Base-by-base conservation (phyloP, 2,329 filamentous ascomycete genomes). In the Annulohypoxylon truncatum region DNA sequence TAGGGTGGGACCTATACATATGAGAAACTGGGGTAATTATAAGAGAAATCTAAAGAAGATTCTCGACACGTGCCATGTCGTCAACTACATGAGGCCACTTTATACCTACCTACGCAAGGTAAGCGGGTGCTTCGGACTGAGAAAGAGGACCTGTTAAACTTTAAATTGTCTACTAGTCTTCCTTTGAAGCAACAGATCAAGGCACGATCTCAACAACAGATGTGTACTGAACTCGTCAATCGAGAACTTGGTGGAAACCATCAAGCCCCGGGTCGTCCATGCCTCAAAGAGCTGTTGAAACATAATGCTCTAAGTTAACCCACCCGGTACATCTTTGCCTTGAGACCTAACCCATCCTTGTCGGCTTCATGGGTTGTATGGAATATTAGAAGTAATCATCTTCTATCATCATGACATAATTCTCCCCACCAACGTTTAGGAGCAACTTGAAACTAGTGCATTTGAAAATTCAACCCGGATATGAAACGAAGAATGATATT, bases 41-140 rank as follows among this genome's bases (percentile, higher is more conserved):
- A 28, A 26, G 12, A 24, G 22, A 10, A 53, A 40, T 38, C 29
- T 15, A 40, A 29, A 48, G 50, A 54, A 38, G 29, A 26, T 55
- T 59, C 53, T 28, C 12, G 22, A 35, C 42, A 7, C 28, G 31
- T 59, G 47, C 29, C 35, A 22, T 61, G 31, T 24, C 18, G 18
- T 22, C 33, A 42, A 57, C 46, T 28, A 22, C 35, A 12, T 40
- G 47, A 31, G 22, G n/a, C n/a, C n/a, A n/a, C n/a, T n/a, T 26
- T 62, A 58, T 38, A 10, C 8, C 29, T 31, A 8, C 6, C 29
- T 31, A 31, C 9, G 29, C 29, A 64, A 48, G 35, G 26, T 60
- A 33, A 57, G 52, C 64, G 60, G 56, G 26, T 58, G 61, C 61
- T 50, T 3, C 2, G 8, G 22, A 42, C 48, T 18, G 22, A 54